Evolutionary conservation across 495 filamentous ascomycete species (phyloP).

Genomic region (Rostrohypoxylon terebratum): DNA sequence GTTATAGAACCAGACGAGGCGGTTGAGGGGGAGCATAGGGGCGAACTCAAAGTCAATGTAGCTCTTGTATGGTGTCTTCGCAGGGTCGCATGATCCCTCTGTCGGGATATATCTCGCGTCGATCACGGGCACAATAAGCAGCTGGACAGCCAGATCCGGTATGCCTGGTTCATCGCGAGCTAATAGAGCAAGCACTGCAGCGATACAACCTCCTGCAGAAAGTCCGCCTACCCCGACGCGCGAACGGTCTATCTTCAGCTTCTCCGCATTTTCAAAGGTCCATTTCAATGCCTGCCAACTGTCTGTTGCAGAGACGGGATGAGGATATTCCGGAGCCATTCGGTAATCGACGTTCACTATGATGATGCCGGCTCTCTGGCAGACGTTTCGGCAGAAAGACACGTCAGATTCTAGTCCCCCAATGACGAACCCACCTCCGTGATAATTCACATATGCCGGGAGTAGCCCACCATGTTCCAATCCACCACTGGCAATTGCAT

Average conservation of each 20-base stretch:
- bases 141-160: conserved; percentile 59
- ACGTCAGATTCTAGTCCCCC: conserved; percentile 70
- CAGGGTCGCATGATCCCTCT: conserved; percentile 51
- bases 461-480: conserved; percentile 46
- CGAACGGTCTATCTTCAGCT: conserved; percentile 54
- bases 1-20: conserved; percentile 56
- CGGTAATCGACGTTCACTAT: conserved; percentile 60
- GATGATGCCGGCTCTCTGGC: conserved; percentile 62
- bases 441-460: conserved; percentile 71
- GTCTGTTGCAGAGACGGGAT: conserved; percentile 50
- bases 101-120: conserved; percentile 56
- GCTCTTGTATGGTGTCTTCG: conserved; percentile 50
- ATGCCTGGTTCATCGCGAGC: conserved; percentile 55
- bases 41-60: conserved; percentile 53
- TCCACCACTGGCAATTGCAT: conserved; percentile 45
- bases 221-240: conserved; percentile 52
- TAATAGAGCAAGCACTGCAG: conserved; percentile 55
- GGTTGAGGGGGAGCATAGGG: conserved; percentile 52
- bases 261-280: conserved; percentile 52
- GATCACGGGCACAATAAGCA: conserved; percentile 64
- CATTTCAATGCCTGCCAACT: conserved; percentile 60
- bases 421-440: conserved; percentile 76
- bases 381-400: conserved; percentile 65
- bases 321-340: conserved; percentile 54
- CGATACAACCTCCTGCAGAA: conserved; percentile 55